Conservation (phyloP, 2,329 filamentous ascomycete genomes). For the Hymenoscyphus linearis region DNA sequence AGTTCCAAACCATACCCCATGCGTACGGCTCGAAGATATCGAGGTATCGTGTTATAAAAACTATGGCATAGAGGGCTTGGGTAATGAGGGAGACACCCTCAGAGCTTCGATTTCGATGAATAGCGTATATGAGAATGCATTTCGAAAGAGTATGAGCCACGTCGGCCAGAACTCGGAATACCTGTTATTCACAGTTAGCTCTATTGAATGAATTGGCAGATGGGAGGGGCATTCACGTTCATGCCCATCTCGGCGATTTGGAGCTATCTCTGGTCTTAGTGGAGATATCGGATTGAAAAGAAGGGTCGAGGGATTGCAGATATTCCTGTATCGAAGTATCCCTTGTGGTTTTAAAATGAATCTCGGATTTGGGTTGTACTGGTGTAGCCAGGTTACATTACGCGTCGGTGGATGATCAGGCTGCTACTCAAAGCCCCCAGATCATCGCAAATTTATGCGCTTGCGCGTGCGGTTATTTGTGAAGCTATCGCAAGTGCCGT, state of each 20-base stretch:
- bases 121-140: conserved; percentile 83
- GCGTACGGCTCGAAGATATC: conserved; percentile 57
- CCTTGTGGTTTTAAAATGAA: not conserved
- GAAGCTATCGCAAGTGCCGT: not conserved
- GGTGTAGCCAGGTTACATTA: conserved; percentile 7
- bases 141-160: conserved; percentile 81
- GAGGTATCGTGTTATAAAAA: conserved; percentile 83
- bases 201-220: not conserved
- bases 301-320: not conserved
- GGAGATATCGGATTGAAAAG: not conserved
- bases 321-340: not conserved
- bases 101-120: conserved; percentile 80
- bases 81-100: conserved; percentile 92
- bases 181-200: conserved; percentile 15
- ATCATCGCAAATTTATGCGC: not conserved
- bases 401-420: conserved; percentile 3
- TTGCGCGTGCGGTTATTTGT: not conserved
- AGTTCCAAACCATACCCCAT: conserved; percentile 58
- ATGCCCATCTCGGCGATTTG: conserved; percentile 19
- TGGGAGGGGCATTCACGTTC: conserved; percentile 19
- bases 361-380: not conserved
- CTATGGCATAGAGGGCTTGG: conserved; percentile 77
- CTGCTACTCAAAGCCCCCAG: not conserved
- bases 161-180: conserved; percentile 76
- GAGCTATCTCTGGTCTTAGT: not conserved